Evolutionary conservation across 441 rosid species (phyloP).

Genomic region (Erodium moschatum): DNA sequence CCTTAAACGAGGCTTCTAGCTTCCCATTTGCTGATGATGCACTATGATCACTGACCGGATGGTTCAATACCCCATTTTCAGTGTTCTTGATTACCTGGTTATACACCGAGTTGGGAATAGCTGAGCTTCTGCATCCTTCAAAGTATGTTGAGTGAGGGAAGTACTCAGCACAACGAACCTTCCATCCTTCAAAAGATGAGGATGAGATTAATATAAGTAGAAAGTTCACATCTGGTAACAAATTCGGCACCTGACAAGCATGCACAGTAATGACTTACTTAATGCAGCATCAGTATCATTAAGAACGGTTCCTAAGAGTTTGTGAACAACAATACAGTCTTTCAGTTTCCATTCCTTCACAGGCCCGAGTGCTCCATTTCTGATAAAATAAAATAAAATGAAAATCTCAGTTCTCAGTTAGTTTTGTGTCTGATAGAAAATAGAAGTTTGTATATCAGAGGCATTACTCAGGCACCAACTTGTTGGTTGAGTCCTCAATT

Average conservation of each 20-base stretch:
- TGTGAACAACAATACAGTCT: conserved; percentile 76
- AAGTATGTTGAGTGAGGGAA: conserved; percentile 72
- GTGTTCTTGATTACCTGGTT: conserved; percentile 32
- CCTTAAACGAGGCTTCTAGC: conserved; percentile 54
- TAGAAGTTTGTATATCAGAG: conserved; percentile 13
- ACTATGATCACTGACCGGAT: conserved; percentile 29
- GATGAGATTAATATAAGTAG: no score
- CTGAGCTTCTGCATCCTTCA: conserved; percentile 62
- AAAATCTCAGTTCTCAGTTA: background rate
- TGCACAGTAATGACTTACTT: conserved; percentile 42
- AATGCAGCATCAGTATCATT: conserved; percentile 58
- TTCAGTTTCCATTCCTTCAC: conserved; percentile 74
- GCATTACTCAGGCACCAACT: conserved; percentile 41
- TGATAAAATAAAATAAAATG: conserved; percentile 17
- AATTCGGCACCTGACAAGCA: no score
- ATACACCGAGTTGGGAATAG: conserved; percentile 40
- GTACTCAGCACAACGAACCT: conserved; percentile 53
- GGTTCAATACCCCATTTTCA: conserved; percentile 50
- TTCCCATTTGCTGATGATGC: conserved; percentile 46
- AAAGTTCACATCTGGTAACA: no score
- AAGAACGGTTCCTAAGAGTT: conserved; percentile 49
- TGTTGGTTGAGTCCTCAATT: conserved; percentile 73
- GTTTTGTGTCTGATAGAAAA: background rate
- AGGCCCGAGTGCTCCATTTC: conserved; percentile 59
- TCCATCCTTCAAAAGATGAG: conserved; percentile 67